Evolutionary conservation across 1,139 yeast genomes (phyloP), one percentile per base, ranked within the genome.

Genomic region (Geotrichum histeridarum): DNA sequence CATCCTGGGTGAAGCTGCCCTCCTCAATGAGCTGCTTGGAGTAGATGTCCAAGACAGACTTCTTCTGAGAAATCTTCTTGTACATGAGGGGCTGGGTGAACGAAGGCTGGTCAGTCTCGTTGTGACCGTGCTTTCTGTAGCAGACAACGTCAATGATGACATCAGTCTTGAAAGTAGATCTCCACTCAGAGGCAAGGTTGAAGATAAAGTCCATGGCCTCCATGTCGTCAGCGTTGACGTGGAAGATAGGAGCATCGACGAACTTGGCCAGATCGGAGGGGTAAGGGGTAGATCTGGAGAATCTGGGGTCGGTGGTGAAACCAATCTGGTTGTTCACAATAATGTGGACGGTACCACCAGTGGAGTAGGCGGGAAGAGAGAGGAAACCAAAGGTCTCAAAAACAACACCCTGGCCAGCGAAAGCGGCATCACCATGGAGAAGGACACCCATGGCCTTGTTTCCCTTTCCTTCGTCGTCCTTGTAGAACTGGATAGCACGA

Each of bases 21-120:
- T 94, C 99, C 45, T 79, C 76, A 60, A 90, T 70, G 69, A 93
- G 82, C 76, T 89, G 80, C 57, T 84, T 80, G 60, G 86, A 79
- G 78, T 93, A 93, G 70, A 84, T 80, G 67, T 91, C 96, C 65
- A 93, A 79, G 54, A 91, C 95, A 51, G 91, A 83, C 71, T 83
- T 82, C 83, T 91, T 93, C 71, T 87, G 80, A 56, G 94, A 90
- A 70, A 93, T 87, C 75, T 81, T 81, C 73, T 88, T 77, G 79
- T 93, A 93, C 99, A 93, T 93, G 66, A 90, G 76, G 51, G 99
- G 99, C 76, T 93, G 99, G 47, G 99, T 93, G 82, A 93, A 93
- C 48, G 96, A 78, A 57, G 99, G 99, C 78, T 93, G 99, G 76
- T 93, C 99, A 63, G 98, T 93, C 79, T 93, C 99, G 73, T 93